Evolutionary conservation across 2,329 filamentous ascomycete genomes (phyloP).

Genomic region (Fusarium sp.): DNA sequence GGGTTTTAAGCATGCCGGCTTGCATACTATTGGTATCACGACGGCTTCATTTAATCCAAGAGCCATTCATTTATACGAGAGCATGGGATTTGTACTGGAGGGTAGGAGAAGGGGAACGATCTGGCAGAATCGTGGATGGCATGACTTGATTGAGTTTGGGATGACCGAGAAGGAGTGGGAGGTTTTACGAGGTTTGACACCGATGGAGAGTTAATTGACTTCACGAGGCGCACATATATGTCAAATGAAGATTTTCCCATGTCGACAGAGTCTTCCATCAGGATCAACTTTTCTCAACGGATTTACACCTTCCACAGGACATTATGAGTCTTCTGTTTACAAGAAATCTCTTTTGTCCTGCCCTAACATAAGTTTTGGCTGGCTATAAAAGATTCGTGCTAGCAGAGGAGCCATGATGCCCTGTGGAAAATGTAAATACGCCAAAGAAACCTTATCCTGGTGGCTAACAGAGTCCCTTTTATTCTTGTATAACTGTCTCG

Average conservation of each 20-base stretch:
- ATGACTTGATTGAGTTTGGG: conserved; percentile 50
- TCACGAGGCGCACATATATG: background rate
- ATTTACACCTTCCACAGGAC: too few species aligned
- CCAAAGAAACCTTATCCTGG: background rate
- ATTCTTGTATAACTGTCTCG: background rate
- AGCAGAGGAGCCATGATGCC: background rate
- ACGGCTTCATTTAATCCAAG: conserved; percentile 4
- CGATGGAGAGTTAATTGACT: background rate
- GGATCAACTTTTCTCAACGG: background rate
- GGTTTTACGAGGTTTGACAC: conserved; percentile 4
- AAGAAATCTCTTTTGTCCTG: too few species aligned
- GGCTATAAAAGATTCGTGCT: background rate
- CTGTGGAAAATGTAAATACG: background rate
- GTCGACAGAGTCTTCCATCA: background rate
- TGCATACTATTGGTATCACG: conserved; percentile 9
- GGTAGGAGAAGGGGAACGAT: conserved; percentile 48
- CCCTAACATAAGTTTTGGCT: background rate
- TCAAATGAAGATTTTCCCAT: background rate
- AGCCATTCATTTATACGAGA: conserved; percentile 7
- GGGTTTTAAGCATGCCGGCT: conserved; percentile 15
- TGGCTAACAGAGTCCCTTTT: background rate
- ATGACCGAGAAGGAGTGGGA: conserved; percentile 57
- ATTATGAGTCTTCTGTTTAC: too few species aligned
- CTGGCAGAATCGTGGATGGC: conserved; percentile 58
- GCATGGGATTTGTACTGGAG: conserved; percentile 7